A percentile compares a stretch with the other conserved stretches of the same genome.
These are phyloP conservation scores for Albugo laibachii DNA, from an alignment of 352 stramenopile species.

Conservation along the genomic window DNA sequence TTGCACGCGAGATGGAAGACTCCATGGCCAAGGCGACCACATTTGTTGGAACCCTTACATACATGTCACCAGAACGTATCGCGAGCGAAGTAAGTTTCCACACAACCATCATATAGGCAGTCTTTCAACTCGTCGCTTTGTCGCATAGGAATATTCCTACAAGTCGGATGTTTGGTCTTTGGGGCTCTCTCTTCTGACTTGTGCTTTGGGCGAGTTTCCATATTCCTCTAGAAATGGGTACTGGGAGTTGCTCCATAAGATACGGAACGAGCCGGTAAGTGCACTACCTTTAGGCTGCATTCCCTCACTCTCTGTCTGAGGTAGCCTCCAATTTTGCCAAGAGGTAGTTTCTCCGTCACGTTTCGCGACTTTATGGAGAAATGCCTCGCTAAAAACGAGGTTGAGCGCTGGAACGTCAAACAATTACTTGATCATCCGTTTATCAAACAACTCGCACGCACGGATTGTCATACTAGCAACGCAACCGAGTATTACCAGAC, in stretches of 20 bases:
- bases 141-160: conserved; percentile 54
- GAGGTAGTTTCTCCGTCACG: conserved; percentile 42
- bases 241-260: conserved; percentile 80
- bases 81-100: conserved; percentile 32
- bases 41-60: conserved; percentile 84
- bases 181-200: conserved; percentile 77
- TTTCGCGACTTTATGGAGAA: conserved; percentile 70
- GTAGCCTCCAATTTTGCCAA: conserved; percentile 37
- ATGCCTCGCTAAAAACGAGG: conserved; percentile 61
- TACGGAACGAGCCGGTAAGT: conserved; percentile 57
- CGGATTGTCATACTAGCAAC: neutral
- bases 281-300: too few species aligned
- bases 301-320: neutral
- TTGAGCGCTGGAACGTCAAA: conserved; percentile 61
- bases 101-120: conserved; percentile 13
- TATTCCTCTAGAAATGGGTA: conserved; percentile 75
- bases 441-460: conserved; percentile 19
- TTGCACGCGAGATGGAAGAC: conserved; percentile 71
- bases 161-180: conserved; percentile 79
- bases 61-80: conserved; percentile 90
- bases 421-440: conserved; percentile 59
- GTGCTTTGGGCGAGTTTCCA: conserved; percentile 74
- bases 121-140: conserved; percentile 13
- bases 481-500: neutral
- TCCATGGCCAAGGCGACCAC: conserved; percentile 74